Evolutionary conservation across 768 basidiomycete genomes (phyloP).

Genomic region (Lyophyllum atratum): DNA sequence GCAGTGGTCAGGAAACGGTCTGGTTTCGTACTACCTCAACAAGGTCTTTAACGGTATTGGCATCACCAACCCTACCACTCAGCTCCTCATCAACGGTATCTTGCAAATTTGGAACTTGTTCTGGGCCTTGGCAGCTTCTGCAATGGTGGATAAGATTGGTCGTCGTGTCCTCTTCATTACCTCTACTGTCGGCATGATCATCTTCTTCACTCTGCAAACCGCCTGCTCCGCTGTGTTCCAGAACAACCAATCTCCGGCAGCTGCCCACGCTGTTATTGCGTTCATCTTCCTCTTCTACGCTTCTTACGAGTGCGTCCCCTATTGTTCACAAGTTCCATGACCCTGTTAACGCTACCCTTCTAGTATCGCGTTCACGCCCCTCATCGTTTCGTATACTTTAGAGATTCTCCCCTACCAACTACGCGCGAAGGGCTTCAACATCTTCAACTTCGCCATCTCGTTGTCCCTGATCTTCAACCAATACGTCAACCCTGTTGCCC

Average conservation of each 20-base stretch:
- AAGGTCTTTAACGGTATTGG: conserved; percentile 70
- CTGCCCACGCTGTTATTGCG: conserved; percentile 74
- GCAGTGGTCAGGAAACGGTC: conserved; percentile 85
- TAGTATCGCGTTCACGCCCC: conserved; percentile 80
- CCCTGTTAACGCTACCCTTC: conserved; percentile 3
- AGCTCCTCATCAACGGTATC: conserved; percentile 86
- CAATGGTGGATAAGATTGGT: conserved; percentile 65
- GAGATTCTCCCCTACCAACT: conserved; percentile 85
- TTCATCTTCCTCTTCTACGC: conserved; percentile 87
- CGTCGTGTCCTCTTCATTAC: conserved; percentile 72
- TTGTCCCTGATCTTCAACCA: conserved; percentile 87
- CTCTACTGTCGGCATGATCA: conserved; percentile 57
- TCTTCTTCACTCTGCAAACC: conserved; percentile 72
- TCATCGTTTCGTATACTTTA: conserved; percentile 84
- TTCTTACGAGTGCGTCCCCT: conserved; percentile 63
- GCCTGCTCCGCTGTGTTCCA: conserved; percentile 62
- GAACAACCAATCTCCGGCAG: conserved; percentile 36
- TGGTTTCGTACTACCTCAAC: conserved; percentile 82
- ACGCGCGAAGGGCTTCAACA: conserved; percentile 83
- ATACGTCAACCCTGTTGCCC: conserved; percentile 83
- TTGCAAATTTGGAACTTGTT: conserved; percentile 81
- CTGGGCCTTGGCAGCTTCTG: conserved; percentile 60
- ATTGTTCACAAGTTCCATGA: not conserved
- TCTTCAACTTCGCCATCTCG: conserved; percentile 81
- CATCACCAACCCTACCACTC: conserved; percentile 57